These are phyloP conservation scores for Trypanosoma conorhini DNA, from an alignment of 208 protist species.

Conservation along the genomic window DNA sequence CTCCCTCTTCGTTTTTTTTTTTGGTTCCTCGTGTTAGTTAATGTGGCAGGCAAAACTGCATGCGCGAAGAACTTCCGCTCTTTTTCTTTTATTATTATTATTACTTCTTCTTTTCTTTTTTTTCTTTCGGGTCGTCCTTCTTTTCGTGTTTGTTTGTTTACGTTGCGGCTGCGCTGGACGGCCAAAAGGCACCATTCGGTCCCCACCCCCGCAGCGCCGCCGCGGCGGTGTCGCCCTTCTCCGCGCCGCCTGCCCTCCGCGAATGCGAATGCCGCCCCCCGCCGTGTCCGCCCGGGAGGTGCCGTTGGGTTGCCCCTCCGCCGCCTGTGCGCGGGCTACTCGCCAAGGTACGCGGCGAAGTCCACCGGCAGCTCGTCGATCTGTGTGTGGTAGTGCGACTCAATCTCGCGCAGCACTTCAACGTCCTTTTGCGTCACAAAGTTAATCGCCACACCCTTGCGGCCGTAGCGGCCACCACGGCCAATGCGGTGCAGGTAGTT, in stretches of 20 bases:
- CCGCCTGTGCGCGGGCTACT: constrained; percentile 13
- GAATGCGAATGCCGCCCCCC: background rate
- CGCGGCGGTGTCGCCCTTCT: too few species aligned
- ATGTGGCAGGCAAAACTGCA: background rate
- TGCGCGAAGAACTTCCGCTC: background rate
- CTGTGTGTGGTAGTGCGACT: constrained; percentile 99
- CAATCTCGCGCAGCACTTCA: constrained; percentile 96
- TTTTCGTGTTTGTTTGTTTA: constrained; percentile 12
- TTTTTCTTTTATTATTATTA: constrained; percentile 19
- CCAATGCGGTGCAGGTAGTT: constrained; percentile 99
- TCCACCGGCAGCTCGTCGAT: constrained; percentile 99
- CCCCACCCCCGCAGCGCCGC: too few species aligned
- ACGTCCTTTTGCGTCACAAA: constrained; percentile 98
- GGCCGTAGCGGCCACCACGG: constrained; percentile 99
- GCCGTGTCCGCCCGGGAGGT: constrained; percentile 9
- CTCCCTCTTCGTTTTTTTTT: background rate
- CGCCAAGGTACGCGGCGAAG: constrained; percentile 75
- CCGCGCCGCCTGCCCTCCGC: background rate
- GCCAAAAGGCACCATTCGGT: too few species aligned
- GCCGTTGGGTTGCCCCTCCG: background rate
- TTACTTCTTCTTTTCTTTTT: constrained; percentile 5
- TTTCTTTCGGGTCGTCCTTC: constrained; percentile 5
- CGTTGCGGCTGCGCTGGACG: background rate
- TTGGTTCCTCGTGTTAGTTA: constrained; percentile 14
- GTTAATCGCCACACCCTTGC: constrained; percentile 99